Base-by-base conservation (phyloP, 2,329 filamentous ascomycete species). In the Aspergillus quadrilineatus region DNA sequence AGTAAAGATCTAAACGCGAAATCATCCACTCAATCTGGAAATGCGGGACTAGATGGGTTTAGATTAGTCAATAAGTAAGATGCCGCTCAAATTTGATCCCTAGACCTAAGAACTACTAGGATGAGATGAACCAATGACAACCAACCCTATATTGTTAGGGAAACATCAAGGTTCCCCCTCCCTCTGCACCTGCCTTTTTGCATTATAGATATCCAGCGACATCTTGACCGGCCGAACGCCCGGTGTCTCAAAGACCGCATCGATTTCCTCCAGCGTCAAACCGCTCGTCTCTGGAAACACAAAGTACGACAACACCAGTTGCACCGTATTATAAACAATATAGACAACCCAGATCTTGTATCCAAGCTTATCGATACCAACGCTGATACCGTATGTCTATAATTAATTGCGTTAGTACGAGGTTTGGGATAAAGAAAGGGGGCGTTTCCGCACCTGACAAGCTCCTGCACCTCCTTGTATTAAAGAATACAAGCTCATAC, bases 211-310 rank as follows among this genome's bases (percentile, higher is more conserved):
- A 61, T 75, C 67, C 59, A 72, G 55, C 8, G 68, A 74, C 73
- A 79, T 77, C 67, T 77, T 77, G 1, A 78, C 76, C 6, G 76
- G 76, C 42, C 64, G 57, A 14, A 77, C 70, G 6, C 74, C 75
- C 4, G 71, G 69, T 0, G 76, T 79, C 60, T 78, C 82, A 57
- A 86, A 85, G 54, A 85, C 82, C 43, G 78, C 79, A 61, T 84
- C 81, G 50, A 84, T 84, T 68, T 85, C 81, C 65, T 85, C 82
- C 43, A 84, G 71, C 22, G 73, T 77, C 36, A 81, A 66, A 17
- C 73, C 73, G 44, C 76, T 76, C 9, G 80, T 82, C 65, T 82
- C 81, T 0, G 80, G 80, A 64, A 83, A 83, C 58, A 80, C 71
- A 51, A 81, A 81, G 60, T 79, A 83, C 0, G 73, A 73, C 6